Percentiles rank a stretch among this genome's conserved stretches.
Evolutionary conservation across 331 rosid genomes (phyloP).

Genomic region (Ulmus americana): DNA sequence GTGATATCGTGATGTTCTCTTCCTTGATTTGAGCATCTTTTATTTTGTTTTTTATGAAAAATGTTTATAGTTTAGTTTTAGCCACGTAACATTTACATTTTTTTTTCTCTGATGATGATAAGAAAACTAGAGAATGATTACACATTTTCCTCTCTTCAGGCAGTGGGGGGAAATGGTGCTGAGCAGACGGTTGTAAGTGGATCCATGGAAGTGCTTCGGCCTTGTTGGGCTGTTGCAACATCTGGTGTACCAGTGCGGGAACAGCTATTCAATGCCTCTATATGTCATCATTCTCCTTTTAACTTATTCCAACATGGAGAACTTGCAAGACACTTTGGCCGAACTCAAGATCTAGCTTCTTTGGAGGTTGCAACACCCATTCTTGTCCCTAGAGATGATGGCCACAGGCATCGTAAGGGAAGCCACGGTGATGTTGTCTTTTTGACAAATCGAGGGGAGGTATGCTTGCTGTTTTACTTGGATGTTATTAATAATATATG

Average conservation of each 20-base stretch:
- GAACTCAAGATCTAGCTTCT: slow-evolving; percentile 56
- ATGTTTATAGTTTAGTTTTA: no score
- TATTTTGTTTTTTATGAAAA: not conserved
- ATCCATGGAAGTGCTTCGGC: slow-evolving; percentile 93
- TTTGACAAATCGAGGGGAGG: slow-evolving; percentile 99
- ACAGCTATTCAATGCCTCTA: slow-evolving; percentile 90
- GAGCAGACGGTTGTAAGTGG: slow-evolving; percentile 94
- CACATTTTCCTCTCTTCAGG: slow-evolving; percentile 41
- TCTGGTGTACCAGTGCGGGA: slow-evolving; percentile 94
- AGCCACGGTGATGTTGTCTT: slow-evolving; percentile 96
- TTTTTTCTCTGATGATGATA: not conserved
- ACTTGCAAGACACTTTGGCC: slow-evolving; percentile 57
- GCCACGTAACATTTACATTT: not conserved
- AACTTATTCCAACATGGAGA: slow-evolving; percentile 90
- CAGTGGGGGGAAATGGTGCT: slow-evolving; percentile 95
- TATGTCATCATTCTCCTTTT: slow-evolving; percentile 77
- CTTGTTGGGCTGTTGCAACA: slow-evolving; percentile 99
- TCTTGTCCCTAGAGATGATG: slow-evolving; percentile 80
- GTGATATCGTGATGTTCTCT: no score
- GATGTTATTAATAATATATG: no score
- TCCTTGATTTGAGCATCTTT: not conserved
- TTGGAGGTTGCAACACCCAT: slow-evolving; percentile 94
- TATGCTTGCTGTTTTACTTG: slow-evolving; percentile 24
- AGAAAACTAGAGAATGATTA: not conserved
- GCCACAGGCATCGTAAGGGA: slow-evolving; percentile 91